phyloP scores from a whole-genome alignment of 805 yeast species.

The Yarrowia divulgata region DNA sequence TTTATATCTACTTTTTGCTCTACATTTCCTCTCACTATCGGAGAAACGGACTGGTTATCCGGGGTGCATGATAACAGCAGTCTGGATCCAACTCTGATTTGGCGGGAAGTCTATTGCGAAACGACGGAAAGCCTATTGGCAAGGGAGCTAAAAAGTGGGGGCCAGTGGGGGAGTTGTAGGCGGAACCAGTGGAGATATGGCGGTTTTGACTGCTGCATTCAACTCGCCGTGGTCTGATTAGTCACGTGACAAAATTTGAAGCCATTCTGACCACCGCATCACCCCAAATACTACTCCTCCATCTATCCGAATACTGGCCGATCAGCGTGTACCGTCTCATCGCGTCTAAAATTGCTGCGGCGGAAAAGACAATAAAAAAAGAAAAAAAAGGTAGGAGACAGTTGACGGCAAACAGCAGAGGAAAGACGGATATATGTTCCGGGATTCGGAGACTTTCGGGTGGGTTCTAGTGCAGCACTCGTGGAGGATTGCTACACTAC shows the following conservation, averaged over 20 bases:
- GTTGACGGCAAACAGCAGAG: too few species aligned
- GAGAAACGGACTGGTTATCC: slow-evolving; percentile 21
- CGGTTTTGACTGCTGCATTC: not conserved
- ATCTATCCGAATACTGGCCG: not conserved
- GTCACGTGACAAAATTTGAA: too few species aligned
- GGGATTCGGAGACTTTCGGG: not conserved
- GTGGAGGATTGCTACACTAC: too few species aligned
- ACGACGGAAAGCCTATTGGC: too few species aligned
- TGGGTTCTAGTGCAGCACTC: not conserved
- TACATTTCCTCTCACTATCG: not conserved
- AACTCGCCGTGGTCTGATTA: not conserved
- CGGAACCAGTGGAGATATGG: not conserved
- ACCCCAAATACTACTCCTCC: not conserved
- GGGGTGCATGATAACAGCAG: slow-evolving; percentile 5
- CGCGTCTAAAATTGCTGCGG: slow-evolving; percentile 26
- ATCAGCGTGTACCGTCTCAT: not conserved
- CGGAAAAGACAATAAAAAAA: not conserved
- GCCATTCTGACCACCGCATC: not conserved
- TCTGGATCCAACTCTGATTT: not conserved
- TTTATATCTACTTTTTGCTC: not conserved
- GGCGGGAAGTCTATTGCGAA: slow-evolving; percentile 6
- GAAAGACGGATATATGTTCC: slow-evolving; percentile 13
- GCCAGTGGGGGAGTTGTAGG: not conserved
- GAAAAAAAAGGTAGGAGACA: not conserved
- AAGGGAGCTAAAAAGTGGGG: not conserved